Conservation (phyloP, 352 stramenopile genomes). For the Phytophthora ramorum region DNA sequence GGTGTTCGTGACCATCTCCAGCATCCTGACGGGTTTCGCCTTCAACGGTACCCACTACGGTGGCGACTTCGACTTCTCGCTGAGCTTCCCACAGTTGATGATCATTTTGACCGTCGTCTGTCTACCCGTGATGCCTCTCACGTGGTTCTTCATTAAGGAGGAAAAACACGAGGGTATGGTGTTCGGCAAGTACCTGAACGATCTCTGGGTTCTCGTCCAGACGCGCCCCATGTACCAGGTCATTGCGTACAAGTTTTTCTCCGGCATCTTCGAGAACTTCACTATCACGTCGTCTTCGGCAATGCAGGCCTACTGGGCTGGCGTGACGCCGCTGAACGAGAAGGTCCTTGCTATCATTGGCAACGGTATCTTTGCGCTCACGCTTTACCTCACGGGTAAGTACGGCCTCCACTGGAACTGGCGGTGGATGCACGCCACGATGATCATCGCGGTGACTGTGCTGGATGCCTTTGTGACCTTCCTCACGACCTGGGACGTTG, state of each 20-base stretch:
- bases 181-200: constrained; percentile 46
- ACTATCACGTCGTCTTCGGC: constrained; percentile 43
- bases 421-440: constrained; percentile 42
- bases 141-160: constrained; percentile 57
- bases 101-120: constrained; percentile 41
- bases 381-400: constrained; percentile 39
- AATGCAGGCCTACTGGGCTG: constrained; percentile 45
- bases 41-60: constrained; percentile 64
- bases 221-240: constrained; percentile 57
- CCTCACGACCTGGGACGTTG: constrained; percentile 42
- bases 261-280: constrained; percentile 52
- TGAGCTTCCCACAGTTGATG: constrained; percentile 55
- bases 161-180: constrained; percentile 37
- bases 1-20: constrained; percentile 50
- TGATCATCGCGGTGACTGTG: constrained; percentile 32
- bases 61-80: constrained; percentile 57
- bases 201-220: constrained; percentile 46
- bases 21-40: constrained; percentile 43
- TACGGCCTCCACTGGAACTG: constrained; percentile 55
- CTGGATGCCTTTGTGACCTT: constrained; percentile 40
- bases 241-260: constrained; percentile 49
- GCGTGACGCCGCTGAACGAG: constrained; percentile 42
- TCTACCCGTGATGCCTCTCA: constrained; percentile 49
- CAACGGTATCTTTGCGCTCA: constrained; percentile 38
- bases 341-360: constrained; percentile 43